Evolutionary conservation across 1,284 basidiomycete species (phyloP), one percentile per base, ranked within the genome.

Genomic region (Heterobasidion irregulare): DNA sequence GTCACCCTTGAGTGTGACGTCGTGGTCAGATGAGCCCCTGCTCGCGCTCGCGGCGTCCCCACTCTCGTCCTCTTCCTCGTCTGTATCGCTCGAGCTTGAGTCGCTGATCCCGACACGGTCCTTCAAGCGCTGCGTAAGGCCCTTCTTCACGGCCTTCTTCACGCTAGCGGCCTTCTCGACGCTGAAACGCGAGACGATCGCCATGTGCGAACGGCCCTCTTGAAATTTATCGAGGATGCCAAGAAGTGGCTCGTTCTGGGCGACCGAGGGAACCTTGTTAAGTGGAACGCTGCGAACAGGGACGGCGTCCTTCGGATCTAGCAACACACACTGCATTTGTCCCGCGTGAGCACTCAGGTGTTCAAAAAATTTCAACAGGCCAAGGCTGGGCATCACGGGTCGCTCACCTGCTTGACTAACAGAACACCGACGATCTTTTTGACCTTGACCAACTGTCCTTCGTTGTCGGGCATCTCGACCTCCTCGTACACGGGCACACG

Each of bases 171-270:
- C 84, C 73, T 79, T 64, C 60, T 66, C 67, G 58, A 71, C 59
- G 55, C 71, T 72, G 63, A 74, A 69, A 49, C 86, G 80, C 56
- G 83, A 84, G 59, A 96, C 92, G 60, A 95, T 88, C 34, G 94
- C 94, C 79, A 96, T 93, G 66, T 96, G 93, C 46, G 87, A 91
- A 44, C 91, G 80, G 9, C 93, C 93, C 65, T 94, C 92, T 68
- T 95, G 93, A 70, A 96, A 96, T 58, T 80, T 87, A 67, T 95
- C 93, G 53, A 96, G 78, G 60, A 95, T 90, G 44, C 90, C 86
- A 18, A 95, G 80, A 5, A 96, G 75, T 18, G 92, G 82, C 68
- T 94, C 91, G 62, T 95, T 91, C 55, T 83, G 85, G 1, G 92
- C 88, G 1, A 95, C 89, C 47, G 88, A 87, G 0, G 88, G 89